Base-by-base conservation (phyloP, 169 alveolate genomes). In the Toxoplasma gondii region DNA sequence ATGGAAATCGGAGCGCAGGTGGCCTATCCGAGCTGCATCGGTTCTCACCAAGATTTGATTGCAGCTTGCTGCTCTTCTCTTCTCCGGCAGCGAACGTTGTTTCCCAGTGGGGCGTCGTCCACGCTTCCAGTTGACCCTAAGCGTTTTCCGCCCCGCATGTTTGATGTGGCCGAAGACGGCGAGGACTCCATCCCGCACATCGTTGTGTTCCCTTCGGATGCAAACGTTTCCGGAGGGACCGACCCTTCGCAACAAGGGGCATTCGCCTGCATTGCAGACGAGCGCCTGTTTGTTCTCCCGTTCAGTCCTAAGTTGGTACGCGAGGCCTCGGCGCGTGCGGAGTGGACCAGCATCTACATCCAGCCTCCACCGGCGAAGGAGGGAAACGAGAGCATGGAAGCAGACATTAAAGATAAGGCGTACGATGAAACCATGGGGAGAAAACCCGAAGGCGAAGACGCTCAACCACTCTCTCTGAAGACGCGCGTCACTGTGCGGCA, bases 81-180 rank as follows among this genome's bases (percentile, higher is more conserved):
- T 17, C 69, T 93, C 74, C 49, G 95, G 38, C 95, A 93, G 83
- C 88, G 93, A 7, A 86, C 95, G 22, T 83, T 93, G 34, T 93
- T 93, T 69, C 95, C 95, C n/a, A 45, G 91, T 44, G 95, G 95
- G 44, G 53, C 88, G 70, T 84, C 92, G 78, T 84, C 93, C 58
- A 86, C 92, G 19, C 80, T 87, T 58, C 93, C 95, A 44, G 34
- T 93, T 16, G 95, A 93, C 31, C 88, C 93, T 31, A 53, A 81
- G 54, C 88, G 88, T 10, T 49, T 93, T 83, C 88, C 36, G 91
- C 86, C 95, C 9, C 81, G 84, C 69, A 84, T 93, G 93, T 93
- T 93, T 31, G 92, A 93, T n/a, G 93, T 54, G 27, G 67, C 67
- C 7, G 90, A 39, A 22, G n/a, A 44, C 39, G 64, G 67, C 67